Base-by-base conservation (phyloP, 352 stramenopile species). In the Thalassiosira mediterranea region DNA sequence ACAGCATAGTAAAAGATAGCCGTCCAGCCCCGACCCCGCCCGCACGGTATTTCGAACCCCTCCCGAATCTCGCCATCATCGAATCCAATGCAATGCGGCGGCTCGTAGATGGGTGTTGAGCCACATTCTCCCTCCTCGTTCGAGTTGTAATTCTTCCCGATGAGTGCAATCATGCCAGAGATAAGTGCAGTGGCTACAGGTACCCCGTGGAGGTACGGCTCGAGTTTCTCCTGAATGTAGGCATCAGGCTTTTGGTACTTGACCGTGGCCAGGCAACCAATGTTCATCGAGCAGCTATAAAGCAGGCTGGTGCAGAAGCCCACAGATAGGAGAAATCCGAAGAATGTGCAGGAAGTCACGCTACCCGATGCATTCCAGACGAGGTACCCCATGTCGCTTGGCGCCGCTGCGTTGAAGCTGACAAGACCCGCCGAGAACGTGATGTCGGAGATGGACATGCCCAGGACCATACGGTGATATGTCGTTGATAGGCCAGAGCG, bases 381-480 rank as follows among this genome's bases (percentile, higher is more conserved):
- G 19, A 38, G 1, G 32, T 69, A 48, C 25, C 31, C 59, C 21
- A 69, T 15, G 19, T 69, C 29, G 21, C 10, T 13, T 19, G 44
- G 59, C 26, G 53, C 31, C 26, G 28, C 15, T 17, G 46, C 42
- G 53, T 53, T 65, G 52, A 51, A 72, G n/a, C 4, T 17, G 26
- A 40, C 38, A 25, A 19, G 44, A 17, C 40, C 40, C 15, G n/a
- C 17, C 13, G 26, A 51, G n/a, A 59, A 59, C n/a, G 60, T 7
- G 15, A 72, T 54, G 23, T 72, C 62, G 4, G 19, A 26, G 11
- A 72, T 34, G 19, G 19, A 51, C 62, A 72, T 63, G 7, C 62
- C 48, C 4, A 72, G 28, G 15, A 72, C n/a, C 3, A 72, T 46
- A 13, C 62, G 23, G 40, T 72, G 62, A 21, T 72, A 64, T 0